Conservation (phyloP, 2,329 filamentous ascomycete genomes). For the Penicillium sp. region DNA sequence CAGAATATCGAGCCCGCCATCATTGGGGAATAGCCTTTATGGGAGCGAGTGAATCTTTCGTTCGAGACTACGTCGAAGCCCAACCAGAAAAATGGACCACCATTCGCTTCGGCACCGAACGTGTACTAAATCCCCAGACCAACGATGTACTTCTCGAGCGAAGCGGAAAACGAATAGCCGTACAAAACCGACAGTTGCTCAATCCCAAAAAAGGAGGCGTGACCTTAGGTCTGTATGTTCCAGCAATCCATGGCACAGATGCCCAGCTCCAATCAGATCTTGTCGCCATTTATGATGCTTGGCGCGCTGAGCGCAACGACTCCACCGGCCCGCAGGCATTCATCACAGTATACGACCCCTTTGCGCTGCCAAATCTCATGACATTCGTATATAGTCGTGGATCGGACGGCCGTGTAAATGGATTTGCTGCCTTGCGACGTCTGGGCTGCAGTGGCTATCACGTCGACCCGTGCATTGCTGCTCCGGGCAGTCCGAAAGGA, state of each 20-base stretch:
- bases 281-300: conserved; percentile 38
- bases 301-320: conserved; percentile 38
- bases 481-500: conserved; percentile 36
- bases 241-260: conserved; percentile 30
- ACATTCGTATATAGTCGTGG: conserved; percentile 42
- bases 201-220: conserved; percentile 35
- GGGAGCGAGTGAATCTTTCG: conserved; percentile 37
- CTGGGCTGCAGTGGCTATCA: conserved; percentile 43
- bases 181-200: conserved; percentile 39
- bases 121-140: conserved; percentile 42
- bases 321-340: conserved; percentile 36
- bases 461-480: conserved; percentile 42
- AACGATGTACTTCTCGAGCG: conserved; percentile 40
- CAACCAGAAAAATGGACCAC: conserved; percentile 33
- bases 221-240: conserved; percentile 37
- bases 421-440: conserved; percentile 42
- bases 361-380: conserved; percentile 41
- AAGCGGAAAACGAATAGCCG: conserved; percentile 38
- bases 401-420: conserved; percentile 30
- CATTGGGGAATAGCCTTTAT: conserved; percentile 38
- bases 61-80: conserved; percentile 23
- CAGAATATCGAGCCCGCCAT: conserved; percentile 30
- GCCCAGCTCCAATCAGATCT: conserved; percentile 33
- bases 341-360: conserved; percentile 44
- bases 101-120: conserved; percentile 40